Percentiles rank a stretch among this genome's conserved stretches.
Evolutionary conservation across 2,329 filamentous ascomycete genomes (phyloP).

Genomic region (Hypoxylon rubiginosum): DNA sequence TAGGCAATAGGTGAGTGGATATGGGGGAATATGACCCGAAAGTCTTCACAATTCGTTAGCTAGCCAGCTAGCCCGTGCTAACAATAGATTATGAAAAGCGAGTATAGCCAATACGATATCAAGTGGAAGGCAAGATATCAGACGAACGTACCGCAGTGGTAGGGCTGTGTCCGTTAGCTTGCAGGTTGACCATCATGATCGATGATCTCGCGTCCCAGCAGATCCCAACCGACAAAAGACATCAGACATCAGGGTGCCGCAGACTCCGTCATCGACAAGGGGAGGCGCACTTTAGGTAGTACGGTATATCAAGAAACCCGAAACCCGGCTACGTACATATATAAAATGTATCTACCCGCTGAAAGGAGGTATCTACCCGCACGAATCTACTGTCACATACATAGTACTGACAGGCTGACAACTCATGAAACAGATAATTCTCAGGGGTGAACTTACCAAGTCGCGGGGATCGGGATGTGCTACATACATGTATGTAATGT

Average conservation of each 20-base stretch:
- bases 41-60: too few relatives aligned
- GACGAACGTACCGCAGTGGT: constrained; percentile 12
- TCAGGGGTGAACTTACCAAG: background rate
- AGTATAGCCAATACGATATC: background rate
- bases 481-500: too few relatives aligned
- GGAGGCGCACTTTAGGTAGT: background rate
- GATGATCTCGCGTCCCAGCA: constrained; percentile 36
- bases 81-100: background rate
- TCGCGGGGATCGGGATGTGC: too few relatives aligned
- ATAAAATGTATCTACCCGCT: too few relatives aligned
- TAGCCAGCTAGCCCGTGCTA: too few relatives aligned
- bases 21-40: too few relatives aligned
- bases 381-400: too few relatives aligned
- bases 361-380: too few relatives aligned
- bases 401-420: too few relatives aligned
- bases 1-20: too few relatives aligned
- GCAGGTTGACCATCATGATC: constrained; percentile 28
- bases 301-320: background rate
- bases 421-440: too few relatives aligned
- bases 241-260: constrained; percentile 14
- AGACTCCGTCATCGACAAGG: constrained; percentile 21
- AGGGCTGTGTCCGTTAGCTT: constrained; percentile 25
- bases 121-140: constrained; percentile 9
- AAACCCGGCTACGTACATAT: constrained; percentile 14
- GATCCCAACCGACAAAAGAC: constrained; percentile 17